Percentiles rank a stretch among this genome's conserved stretches.
Conservation (phyloP, 495 filamentous ascomycete species). For the Ramalina peruviana region DNA sequence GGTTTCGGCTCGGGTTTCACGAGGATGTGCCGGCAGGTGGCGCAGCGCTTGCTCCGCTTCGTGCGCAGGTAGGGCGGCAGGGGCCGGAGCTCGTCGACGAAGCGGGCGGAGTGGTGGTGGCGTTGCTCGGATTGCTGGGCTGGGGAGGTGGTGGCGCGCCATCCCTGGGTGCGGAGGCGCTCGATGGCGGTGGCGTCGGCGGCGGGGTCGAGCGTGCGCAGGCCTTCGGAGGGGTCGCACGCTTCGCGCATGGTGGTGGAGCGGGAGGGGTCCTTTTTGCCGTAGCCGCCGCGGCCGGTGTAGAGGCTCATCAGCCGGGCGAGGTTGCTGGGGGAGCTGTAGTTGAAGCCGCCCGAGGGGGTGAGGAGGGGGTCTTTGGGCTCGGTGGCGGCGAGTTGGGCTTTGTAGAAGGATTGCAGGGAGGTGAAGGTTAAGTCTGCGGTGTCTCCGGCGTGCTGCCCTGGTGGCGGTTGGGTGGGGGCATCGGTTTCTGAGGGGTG, state of each 20-base stretch:
- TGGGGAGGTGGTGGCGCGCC: conserved; percentile 38
- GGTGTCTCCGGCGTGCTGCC: conserved; percentile 23
- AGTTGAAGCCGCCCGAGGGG: conserved; percentile 42
- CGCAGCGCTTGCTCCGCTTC: conserved; percentile 86
- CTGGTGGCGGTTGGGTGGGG: conserved; percentile 18
- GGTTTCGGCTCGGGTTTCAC: conserved; percentile 89
- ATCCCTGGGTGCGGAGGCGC: conserved; percentile 31
- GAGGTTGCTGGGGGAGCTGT: conserved; percentile 63
- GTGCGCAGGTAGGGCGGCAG: conserved; percentile 70
- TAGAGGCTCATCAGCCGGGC: conserved; percentile 88
- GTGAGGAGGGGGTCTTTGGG: conserved; percentile 38
- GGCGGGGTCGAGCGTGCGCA: conserved; percentile 37
- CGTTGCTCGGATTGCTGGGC: conserved; percentile 35
- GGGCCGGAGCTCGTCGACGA: conserved; percentile 58
- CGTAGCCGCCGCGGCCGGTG: conserved; percentile 43
- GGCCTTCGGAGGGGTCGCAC: conserved; percentile 49
- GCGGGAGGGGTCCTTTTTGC: conserved; percentile 55
- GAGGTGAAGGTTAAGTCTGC: conserved; percentile 32
- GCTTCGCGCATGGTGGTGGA: conserved; percentile 67
- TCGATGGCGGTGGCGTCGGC: conserved; percentile 34
- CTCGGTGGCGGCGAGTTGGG: conserved; percentile 47
- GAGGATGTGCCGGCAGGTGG: conserved; percentile 85
- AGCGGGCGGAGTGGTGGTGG: conserved; percentile 35
- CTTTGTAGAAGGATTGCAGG: conserved; percentile 56
- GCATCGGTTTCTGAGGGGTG: neutral